A percentile compares a stretch with the other conserved stretches of the same genome.
Evolutionary conservation across 148 eudicot species (phyloP).

Genomic region (Cornus controversa): DNA sequence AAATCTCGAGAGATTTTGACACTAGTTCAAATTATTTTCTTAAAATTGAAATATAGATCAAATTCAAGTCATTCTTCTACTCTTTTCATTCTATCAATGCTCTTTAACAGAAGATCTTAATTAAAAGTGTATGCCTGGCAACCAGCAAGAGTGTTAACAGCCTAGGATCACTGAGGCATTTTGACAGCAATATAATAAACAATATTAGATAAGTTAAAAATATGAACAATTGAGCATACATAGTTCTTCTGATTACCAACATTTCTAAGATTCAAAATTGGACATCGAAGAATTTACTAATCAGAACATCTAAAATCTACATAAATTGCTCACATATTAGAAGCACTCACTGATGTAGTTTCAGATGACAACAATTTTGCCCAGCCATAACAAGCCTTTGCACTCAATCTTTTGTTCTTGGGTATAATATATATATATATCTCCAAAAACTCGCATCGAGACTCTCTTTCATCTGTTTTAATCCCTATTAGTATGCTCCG

Average conservation of each 20-base stretch:
- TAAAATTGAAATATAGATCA: too few relatives aligned
- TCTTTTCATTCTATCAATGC: neutral
- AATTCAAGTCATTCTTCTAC: neutral
- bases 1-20: neutral
- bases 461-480: slow-evolving; percentile 72
- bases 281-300: neutral
- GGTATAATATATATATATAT: too few relatives aligned
- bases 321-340: slow-evolving; percentile 59
- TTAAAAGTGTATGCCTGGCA: neutral
- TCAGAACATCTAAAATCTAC: slow-evolving; percentile 9
- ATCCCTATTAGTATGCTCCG: too few relatives aligned
- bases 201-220: neutral
- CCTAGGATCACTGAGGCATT: neutral
- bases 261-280: too few relatives aligned
- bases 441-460: slow-evolving; percentile 98
- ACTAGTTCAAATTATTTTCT: neutral
- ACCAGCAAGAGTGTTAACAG: neutral
- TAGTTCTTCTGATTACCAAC: neutral
- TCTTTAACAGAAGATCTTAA: neutral
- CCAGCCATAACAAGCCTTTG: slow-evolving; percentile 97
- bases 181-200: neutral
- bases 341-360: slow-evolving; percentile 74
- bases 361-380: slow-evolving; percentile 94
- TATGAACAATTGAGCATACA: too few relatives aligned
- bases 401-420: slow-evolving; percentile 97